These are phyloP conservation scores for Fusarium sp. DNA, from an alignment of 2,329 filamentous ascomycete genomes.

Conservation along the genomic window DNA sequence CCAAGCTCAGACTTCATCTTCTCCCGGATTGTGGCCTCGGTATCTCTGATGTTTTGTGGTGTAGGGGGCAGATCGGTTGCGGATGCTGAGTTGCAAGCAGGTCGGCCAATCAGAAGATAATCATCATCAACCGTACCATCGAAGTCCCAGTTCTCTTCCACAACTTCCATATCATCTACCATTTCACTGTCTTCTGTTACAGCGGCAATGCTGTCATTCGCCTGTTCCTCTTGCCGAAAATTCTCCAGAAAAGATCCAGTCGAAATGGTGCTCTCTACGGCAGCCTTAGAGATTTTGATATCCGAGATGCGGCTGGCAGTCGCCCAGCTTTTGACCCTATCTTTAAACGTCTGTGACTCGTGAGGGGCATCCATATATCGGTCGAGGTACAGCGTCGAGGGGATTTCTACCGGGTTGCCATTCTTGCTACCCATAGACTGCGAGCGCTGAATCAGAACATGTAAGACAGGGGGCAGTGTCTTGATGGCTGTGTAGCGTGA, in stretches of 20 bases:
- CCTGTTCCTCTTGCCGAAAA: constrained; percentile 20
- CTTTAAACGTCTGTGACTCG: constrained; percentile 71
- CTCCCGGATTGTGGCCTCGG: constrained; percentile 55
- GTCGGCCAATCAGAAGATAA: constrained; percentile 50
- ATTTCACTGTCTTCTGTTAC: constrained; percentile 8
- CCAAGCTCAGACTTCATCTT: constrained; percentile 60
- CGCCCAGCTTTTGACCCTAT: constrained; percentile 79
- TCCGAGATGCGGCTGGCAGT: constrained; percentile 74
- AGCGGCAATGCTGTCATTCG: neutral
- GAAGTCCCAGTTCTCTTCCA: constrained; percentile 55
- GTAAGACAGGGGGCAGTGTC: constrained; percentile 84
- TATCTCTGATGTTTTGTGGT: constrained; percentile 34
- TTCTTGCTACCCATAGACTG: constrained; percentile 82
- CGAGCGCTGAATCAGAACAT: constrained; percentile 89
- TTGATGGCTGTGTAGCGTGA: constrained; percentile 78
- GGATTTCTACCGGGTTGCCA: constrained; percentile 81
- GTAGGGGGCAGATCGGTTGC: constrained; percentile 4
- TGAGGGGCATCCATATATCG: constrained; percentile 81
- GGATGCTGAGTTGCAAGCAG: constrained; percentile 6
- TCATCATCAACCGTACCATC: constrained; percentile 56
- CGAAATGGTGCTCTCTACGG: constrained; percentile 45
- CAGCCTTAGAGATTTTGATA: constrained; percentile 60
- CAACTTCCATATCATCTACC: constrained; percentile 3
- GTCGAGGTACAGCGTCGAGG: constrained; percentile 86
- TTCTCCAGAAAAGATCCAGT: constrained; percentile 50